Percentiles rank a stretch among this genome's conserved stretches.
phyloP scores from a whole-genome alignment of 805 yeast species.

The Sugiyamaella marilandica region DNA sequence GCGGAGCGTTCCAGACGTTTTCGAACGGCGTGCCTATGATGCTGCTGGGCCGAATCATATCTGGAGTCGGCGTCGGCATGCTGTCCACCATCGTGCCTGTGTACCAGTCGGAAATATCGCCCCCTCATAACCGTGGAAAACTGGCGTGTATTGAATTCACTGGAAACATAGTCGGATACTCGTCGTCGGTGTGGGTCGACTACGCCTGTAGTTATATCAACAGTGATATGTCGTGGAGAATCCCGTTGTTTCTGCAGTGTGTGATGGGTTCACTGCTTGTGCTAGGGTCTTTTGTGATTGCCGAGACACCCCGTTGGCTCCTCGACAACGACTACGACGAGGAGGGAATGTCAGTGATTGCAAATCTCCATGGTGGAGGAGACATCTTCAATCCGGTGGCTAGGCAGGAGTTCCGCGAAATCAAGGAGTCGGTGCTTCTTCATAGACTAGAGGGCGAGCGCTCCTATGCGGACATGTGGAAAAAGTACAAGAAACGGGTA shows the following conservation, averaged over 20 bases:
- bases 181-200: constrained; percentile 83
- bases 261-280: constrained; percentile 64
- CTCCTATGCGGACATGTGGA: constrained; percentile 70
- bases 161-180: constrained; percentile 78
- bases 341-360: constrained; percentile 82
- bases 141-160: constrained; percentile 85
- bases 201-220: constrained; percentile 65
- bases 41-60: constrained; percentile 66
- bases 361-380: constrained; percentile 76
- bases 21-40: constrained; percentile 69
- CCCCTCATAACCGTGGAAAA: constrained; percentile 79
- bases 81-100: constrained; percentile 81
- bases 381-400: constrained; percentile 66
- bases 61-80: constrained; percentile 85
- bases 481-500: constrained; percentile 68
- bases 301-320: constrained; percentile 89
- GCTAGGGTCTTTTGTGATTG: constrained; percentile 70
- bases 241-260: constrained; percentile 74
- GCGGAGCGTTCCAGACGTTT: constrained; percentile 80
- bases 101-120: constrained; percentile 84
- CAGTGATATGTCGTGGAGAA: constrained; percentile 64
- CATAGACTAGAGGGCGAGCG: constrained; percentile 78
- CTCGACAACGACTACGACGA: constrained; percentile 70
- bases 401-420: constrained; percentile 66
- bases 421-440: constrained; percentile 72